Evolutionary conservation across 176 grass and related monocot genomes (phyloP).

Genomic region (Alloteropsis semialata): DNA sequence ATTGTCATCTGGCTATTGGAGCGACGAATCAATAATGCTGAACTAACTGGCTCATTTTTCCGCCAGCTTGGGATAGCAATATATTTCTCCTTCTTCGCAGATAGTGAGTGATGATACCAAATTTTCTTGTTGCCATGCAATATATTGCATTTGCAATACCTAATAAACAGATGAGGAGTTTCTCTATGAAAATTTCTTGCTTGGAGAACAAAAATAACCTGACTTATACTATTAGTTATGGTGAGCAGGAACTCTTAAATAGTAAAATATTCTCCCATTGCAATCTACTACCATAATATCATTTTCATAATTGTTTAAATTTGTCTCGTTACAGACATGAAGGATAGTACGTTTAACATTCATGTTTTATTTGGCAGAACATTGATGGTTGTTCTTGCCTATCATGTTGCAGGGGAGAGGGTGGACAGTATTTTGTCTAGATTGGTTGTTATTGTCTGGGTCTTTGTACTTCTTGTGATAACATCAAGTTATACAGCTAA

Average conservation of each 20-base stretch:
- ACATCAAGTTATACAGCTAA: conserved; percentile 69
- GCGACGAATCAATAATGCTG: conserved; percentile 6
- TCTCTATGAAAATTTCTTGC: too few relatives aligned
- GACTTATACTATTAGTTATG: too few relatives aligned
- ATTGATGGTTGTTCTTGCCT: too few relatives aligned
- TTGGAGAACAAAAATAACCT: too few relatives aligned
- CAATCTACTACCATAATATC: too few relatives aligned
- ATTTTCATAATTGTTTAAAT: too few relatives aligned
- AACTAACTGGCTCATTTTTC: conserved; percentile 31
- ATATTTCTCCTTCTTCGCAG: conserved; percentile 46
- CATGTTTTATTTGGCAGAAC: too few relatives aligned
- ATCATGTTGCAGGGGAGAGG: conserved; percentile 36
- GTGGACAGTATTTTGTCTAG: conserved; percentile 46
- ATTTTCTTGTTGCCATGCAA: background rate
- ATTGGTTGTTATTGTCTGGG: conserved; percentile 38
- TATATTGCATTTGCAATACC: background rate
- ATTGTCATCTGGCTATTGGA: conserved; percentile 1
- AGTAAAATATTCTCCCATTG: too few relatives aligned
- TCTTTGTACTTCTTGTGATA: conserved; percentile 53
- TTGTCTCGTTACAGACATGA: too few relatives aligned
- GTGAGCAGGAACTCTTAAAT: too few relatives aligned
- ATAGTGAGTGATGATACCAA: conserved; percentile 41
- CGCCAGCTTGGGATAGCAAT: conserved; percentile 49
- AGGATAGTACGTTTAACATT: too few relatives aligned
- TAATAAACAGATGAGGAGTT: too few relatives aligned